Evolutionary conservation across 2,329 filamentous ascomycete genomes (phyloP).

Genomic region (Fusarium heterosporum): DNA sequence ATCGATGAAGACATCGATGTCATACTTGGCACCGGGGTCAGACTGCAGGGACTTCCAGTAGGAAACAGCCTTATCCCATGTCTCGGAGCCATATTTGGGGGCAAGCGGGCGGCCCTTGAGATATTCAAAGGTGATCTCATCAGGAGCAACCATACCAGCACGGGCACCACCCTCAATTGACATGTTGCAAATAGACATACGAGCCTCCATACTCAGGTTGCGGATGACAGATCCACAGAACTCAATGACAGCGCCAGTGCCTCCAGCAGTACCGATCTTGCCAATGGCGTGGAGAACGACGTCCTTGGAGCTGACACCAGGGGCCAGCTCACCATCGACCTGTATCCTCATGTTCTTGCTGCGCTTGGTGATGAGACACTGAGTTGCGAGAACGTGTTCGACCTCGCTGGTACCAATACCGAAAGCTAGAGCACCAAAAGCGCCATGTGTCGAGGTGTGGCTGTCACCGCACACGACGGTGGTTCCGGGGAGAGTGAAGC

Average conservation of each 20-base stretch:
- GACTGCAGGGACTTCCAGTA: slow-evolving; percentile 92
- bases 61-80: slow-evolving; percentile 88
- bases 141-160: slow-evolving; percentile 96
- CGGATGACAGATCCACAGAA: slow-evolving; percentile 96
- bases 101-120: slow-evolving; percentile 91
- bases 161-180: slow-evolving; percentile 95
- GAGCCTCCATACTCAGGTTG: slow-evolving; percentile 90
- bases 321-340: slow-evolving; percentile 88
- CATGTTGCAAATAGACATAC: slow-evolving; percentile 99
- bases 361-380: slow-evolving; percentile 92
- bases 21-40: slow-evolving; percentile 89
- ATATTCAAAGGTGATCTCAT: slow-evolving; percentile 94
- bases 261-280: slow-evolving; percentile 92
- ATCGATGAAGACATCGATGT: slow-evolving; percentile 89
- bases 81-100: slow-evolving; percentile 82
- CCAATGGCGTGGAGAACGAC: slow-evolving; percentile 94
- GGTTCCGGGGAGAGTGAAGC: slow-evolving; percentile 96
- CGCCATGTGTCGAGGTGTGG: slow-evolving; percentile 97
- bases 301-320: slow-evolving; percentile 96
- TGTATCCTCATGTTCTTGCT: slow-evolving; percentile 99
- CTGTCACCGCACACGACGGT: slow-evolving; percentile 98
- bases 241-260: slow-evolving; percentile 94
- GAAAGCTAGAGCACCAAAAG: slow-evolving; percentile 93
- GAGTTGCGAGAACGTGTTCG: slow-evolving; percentile 96
- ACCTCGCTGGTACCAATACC: slow-evolving; percentile 99